phyloP scores from a whole-genome alignment of 2,329 filamentous ascomycete genomes.

The Calonectria pseudoreteaudii region DNA sequence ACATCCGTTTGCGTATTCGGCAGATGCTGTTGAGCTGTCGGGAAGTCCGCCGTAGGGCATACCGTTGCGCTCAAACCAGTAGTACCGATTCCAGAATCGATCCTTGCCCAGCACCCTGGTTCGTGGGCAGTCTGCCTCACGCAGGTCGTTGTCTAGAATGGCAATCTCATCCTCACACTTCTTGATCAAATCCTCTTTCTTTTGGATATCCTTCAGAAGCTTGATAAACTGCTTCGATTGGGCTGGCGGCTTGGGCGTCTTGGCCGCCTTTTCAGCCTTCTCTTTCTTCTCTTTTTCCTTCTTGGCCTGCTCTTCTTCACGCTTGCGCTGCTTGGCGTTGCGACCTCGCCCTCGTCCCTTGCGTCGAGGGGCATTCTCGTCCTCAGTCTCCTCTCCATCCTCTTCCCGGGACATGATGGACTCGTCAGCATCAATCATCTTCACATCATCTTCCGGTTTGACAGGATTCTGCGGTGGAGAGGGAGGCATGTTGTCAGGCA shows the following conservation, averaged over 20 bases:
- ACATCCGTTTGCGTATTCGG: slow-evolving; percentile 92
- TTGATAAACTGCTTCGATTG: slow-evolving; percentile 92
- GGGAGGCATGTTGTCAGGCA: slow-evolving; percentile 78
- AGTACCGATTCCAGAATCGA: slow-evolving; percentile 98
- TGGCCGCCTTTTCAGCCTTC: slow-evolving; percentile 60
- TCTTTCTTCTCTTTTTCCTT: slow-evolving; percentile 53
- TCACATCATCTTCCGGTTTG: slow-evolving; percentile 67
- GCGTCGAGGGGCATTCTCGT: slow-evolving; percentile 66
- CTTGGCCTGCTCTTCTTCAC: slow-evolving; percentile 79
- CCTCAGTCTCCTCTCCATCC: slow-evolving; percentile 76
- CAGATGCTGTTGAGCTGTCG: slow-evolving; percentile 85
- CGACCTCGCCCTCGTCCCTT: slow-evolving; percentile 65
- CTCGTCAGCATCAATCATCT: slow-evolving; percentile 74
- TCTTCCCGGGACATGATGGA: slow-evolving; percentile 66
- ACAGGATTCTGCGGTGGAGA: slow-evolving; percentile 66
- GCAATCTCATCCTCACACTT: slow-evolving; percentile 88
- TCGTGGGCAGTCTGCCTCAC: slow-evolving; percentile 92
- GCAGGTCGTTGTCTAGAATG: slow-evolving; percentile 88
- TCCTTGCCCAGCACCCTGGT: slow-evolving; percentile 93
- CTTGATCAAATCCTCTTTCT: slow-evolving; percentile 83
- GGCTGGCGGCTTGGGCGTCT: slow-evolving; percentile 72
- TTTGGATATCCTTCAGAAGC: slow-evolving; percentile 88
- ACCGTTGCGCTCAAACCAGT: slow-evolving; percentile 98
- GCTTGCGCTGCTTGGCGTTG: slow-evolving; percentile 78
- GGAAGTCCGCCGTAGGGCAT: slow-evolving; percentile 96